Evolutionary conservation across 345 rosid species (phyloP), one percentile per base, ranked within the genome.

Genomic region (Citrus unshiu): DNA sequence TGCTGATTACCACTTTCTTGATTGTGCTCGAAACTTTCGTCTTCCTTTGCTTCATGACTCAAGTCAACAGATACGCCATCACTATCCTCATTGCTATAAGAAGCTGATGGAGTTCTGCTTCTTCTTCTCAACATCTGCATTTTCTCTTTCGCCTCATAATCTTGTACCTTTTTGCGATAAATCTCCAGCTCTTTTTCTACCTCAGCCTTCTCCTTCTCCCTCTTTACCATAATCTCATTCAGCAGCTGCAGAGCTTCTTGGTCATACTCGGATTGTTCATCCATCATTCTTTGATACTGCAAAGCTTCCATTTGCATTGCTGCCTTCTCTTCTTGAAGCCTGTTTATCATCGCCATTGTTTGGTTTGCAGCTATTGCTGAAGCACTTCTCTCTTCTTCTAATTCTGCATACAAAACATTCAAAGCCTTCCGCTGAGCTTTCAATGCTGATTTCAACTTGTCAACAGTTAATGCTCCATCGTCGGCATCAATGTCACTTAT

Each of bases 281-380:
- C 99, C 99, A 97, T 97, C 98, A 97, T 94, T 76, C 99, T 86
- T 84, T 97, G 98, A 40, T 97, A 97, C 84, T 97, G 99, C 83
- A 94, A 81, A 22, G 98, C 99, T 78, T 97, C 99, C 99, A 97
- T 97, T 90, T 94, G 98, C 98, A 94, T 91, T 18, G 98, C 98
- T 0, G 99, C 97, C 83, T 93, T 97, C 89, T 97, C 98, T 79
- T 97, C 99, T 68, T 97, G 99, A 73, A 97, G 93, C 79, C 98
- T 86, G 66, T 94, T 97, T 76, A 97, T 97, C 99, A 97, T 97
- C 3, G 99, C 98, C 99, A 97, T 97, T 25, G 99, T 97, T 78
- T 97, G 97, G 84, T 82, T 93, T 0, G 99, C 92, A 0, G 99
- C 98, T 13, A 90, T 84, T 0, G 98, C 98, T 24, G 99, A 97